Conservation (phyloP, 306 rosid species). For the Coriaria nepalensis region DNA sequence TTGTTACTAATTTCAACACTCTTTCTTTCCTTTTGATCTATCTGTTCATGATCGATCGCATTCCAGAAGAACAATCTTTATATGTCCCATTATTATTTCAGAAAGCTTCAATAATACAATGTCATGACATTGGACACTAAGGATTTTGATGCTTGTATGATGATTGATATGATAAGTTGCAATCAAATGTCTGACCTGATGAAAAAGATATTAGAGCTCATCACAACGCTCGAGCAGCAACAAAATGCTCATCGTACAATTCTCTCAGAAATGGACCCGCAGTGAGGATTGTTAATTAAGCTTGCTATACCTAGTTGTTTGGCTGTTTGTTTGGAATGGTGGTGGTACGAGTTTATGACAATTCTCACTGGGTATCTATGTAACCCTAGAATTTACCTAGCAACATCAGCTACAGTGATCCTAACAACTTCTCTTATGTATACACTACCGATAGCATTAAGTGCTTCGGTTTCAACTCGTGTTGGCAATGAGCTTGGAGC, state of each 20-base stretch:
- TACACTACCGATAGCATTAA: slow-evolving; percentile 40
- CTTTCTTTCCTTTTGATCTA: slow-evolving; percentile 44
- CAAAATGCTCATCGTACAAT: neutral
- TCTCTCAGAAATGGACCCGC: neutral
- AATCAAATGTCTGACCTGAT: too few relatives aligned
- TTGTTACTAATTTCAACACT: slow-evolving; percentile 43
- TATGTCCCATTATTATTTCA: slow-evolving; percentile 13
- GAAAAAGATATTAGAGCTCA: too few relatives aligned
- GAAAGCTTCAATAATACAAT: neutral
- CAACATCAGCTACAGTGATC: slow-evolving; percentile 45
- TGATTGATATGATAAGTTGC: too few relatives aligned
- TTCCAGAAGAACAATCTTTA: slow-evolving; percentile 2
- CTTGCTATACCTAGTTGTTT: slow-evolving; percentile 54
- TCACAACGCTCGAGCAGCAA: too few relatives aligned
- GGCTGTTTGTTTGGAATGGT: slow-evolving; percentile 84
- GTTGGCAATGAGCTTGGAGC: slow-evolving; percentile 60
- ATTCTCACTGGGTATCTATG: slow-evolving; percentile 48
- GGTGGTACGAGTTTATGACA: slow-evolving; percentile 80
- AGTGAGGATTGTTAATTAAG: slow-evolving; percentile 45
- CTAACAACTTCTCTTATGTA: slow-evolving; percentile 55
- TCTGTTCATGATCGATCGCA: slow-evolving; percentile 18
- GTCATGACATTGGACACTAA: too few relatives aligned
- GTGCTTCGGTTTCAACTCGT: slow-evolving; percentile 45
- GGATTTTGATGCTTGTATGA: too few relatives aligned
- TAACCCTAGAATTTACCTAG: slow-evolving; percentile 36